These are phyloP conservation scores for Heimioporus sp. DNA, from an alignment of 768 basidiomycete species.

Conservation along the genomic window DNA sequence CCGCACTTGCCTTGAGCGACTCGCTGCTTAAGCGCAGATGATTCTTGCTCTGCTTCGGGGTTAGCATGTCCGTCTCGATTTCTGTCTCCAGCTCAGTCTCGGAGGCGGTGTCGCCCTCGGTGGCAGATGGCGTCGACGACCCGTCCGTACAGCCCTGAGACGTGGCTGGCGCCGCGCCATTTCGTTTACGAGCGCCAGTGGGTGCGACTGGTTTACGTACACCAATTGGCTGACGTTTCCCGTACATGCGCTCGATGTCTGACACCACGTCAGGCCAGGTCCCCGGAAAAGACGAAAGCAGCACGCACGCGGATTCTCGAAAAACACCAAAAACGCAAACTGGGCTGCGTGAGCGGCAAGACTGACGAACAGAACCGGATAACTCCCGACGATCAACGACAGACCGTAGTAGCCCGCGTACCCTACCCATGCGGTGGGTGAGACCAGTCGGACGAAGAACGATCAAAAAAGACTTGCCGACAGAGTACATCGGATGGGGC, in stretches of 20 bases:
- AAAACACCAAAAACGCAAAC: conserved; percentile 92
- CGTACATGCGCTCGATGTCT: conserved; percentile 96
- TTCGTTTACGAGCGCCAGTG: conserved; percentile 15
- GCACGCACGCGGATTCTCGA: conserved; percentile 93
- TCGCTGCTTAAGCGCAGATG: conserved; percentile 3
- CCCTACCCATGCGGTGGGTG: conserved; percentile 39
- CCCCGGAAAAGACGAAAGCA: background rate
- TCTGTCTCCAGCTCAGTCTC: conserved; percentile 71
- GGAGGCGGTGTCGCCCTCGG: conserved; percentile 71
- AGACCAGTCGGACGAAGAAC: background rate
- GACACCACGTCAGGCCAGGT: conserved; percentile 1
- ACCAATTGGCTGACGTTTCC: conserved; percentile 87
- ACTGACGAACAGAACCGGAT: conserved; percentile 88
- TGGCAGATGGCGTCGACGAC: conserved; percentile 57
- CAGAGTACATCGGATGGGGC: conserved; percentile 95
- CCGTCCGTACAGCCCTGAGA: conserved; percentile 29
- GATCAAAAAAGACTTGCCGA: conserved; percentile 41
- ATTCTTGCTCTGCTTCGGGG: conserved; percentile 3
- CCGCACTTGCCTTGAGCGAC: background rate
- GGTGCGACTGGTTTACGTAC: conserved; percentile 66
- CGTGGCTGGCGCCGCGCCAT: conserved; percentile 4
- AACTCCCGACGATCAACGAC: conserved; percentile 86
- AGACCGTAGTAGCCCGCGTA: conserved; percentile 98
- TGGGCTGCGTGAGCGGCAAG: conserved; percentile 95
- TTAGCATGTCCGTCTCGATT: conserved; percentile 44